Evolutionary conservation across 2,329 filamentous ascomycete genomes (phyloP), one percentile per base, ranked within the genome.

Genomic region (Rhynchosporium graminicola): DNA sequence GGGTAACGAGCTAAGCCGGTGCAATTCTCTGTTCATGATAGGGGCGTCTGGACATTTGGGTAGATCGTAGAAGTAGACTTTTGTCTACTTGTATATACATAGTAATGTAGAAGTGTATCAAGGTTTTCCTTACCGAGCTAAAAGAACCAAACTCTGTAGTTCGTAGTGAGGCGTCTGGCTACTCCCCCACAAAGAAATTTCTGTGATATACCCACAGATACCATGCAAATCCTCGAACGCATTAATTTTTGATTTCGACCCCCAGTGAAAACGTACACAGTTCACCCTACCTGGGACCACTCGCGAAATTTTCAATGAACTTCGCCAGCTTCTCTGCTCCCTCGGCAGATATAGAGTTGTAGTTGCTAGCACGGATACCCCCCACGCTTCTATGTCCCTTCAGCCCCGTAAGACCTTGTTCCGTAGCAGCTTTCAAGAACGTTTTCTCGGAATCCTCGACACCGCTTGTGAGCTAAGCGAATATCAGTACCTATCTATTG

Each of bases 371-470:
- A 13, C 94, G 85, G 65, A 97, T 93, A 33, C 93, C 93, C 15
- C 92, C 91, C 1, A 98, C 88, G 63, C 84, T 90, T 65, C 94
- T 84, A 75, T 98, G 94, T 0, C 94, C 94, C 79, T 96, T 97
- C 48, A 97, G 79, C 0, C 92, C 94, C 31, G 87, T 85, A 29
- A 97, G 79, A 0, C 89, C 86, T 59, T 80, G 80, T 64, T 84
- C 83, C 63, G 88, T 85, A 1, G 87, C 88, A 54, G 89, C 86
- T 64, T 87, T 83, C 51, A 98, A 76, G 78, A 98, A 98, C 0
- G 81, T 82, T 76, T 92, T 91, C 76, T 98, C 93, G 28, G 87
- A 83, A 12, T 83, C 87, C 57, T 87, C 86, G 63, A 86, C 79
- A 33, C 59, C 50, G 47, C 87, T 85, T 50, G 82, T 83, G 6